Conservation (phyloP, 768 basidiomycete genomes). For the Russula ochroleuca region DNA sequence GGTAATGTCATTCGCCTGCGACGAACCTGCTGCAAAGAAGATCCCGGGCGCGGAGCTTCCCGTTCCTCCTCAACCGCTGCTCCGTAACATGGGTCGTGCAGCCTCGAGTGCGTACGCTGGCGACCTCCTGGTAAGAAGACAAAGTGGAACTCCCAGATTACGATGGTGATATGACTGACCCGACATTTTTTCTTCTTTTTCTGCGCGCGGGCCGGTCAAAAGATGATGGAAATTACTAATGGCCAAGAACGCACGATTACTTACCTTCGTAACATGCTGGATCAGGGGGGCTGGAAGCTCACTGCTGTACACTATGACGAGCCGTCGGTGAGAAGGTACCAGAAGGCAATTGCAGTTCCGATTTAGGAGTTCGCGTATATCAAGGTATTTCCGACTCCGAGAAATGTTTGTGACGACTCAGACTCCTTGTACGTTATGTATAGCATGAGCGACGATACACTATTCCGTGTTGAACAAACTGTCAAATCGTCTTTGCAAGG, state of each 20-base stretch:
- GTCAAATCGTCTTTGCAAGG: too few species aligned
- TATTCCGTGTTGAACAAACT: too few species aligned
- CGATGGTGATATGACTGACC: neutral
- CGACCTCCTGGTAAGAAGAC: constrained; percentile 27
- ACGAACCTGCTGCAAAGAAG: constrained; percentile 16
- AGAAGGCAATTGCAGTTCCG: constrained; percentile 7
- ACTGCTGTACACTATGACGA: neutral
- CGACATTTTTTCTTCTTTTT: neutral
- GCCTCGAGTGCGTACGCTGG: constrained; percentile 20
- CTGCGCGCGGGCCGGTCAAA: neutral
- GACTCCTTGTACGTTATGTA: too few species aligned
- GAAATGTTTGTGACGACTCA: too few species aligned
- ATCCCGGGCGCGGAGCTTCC: constrained; percentile 25
- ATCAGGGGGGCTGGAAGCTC: constrained; percentile 1
- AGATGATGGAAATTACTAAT: constrained; percentile 5
- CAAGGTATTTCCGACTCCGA: neutral
- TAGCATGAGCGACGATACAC: too few species aligned
- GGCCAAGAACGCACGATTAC: constrained; percentile 12
- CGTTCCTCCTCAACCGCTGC: constrained; percentile 27
- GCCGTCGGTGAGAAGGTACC: neutral
- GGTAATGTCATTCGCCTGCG: constrained; percentile 29
- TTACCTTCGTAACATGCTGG: constrained; percentile 9
- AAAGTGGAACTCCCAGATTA: neutral
- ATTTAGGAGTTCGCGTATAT: neutral
- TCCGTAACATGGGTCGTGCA: constrained; percentile 29